These are phyloP conservation scores for Apostasia ramifera DNA, from an alignment of 106 monocot genomes.

Conservation along the genomic window DNA sequence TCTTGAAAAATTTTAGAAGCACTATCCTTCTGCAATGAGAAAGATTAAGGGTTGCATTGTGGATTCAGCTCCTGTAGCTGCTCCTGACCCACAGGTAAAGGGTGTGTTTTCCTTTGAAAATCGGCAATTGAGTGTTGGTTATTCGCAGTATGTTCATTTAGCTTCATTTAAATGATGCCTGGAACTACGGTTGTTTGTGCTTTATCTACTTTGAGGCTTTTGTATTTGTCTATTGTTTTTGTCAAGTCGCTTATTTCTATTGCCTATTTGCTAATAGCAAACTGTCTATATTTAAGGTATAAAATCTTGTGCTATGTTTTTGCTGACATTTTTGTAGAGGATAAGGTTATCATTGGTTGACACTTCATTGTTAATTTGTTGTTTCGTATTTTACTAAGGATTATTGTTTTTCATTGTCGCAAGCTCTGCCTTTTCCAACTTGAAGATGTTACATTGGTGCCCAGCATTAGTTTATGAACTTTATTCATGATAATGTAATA, in stretches of 20 bases:
- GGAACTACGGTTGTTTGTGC: not conserved
- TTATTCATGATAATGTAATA: too few relatives aligned
- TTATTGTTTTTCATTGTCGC: too few relatives aligned
- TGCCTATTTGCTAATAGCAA: not conserved
- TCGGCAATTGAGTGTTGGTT: too few relatives aligned
- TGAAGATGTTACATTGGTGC: too few relatives aligned
- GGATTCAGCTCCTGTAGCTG: constrained; percentile 91
- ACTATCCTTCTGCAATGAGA: constrained; percentile 58
- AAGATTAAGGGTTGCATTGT: constrained; percentile 87
- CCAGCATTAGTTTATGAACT: too few relatives aligned
- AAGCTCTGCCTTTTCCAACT: too few relatives aligned
- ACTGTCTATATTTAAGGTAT: not conserved
- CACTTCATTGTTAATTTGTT: too few relatives aligned
- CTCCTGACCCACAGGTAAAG: constrained; percentile 88
- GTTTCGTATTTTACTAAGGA: too few relatives aligned
- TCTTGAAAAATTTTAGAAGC: constrained; percentile 79
- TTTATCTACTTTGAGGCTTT: not conserved
- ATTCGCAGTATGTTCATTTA: not conserved
- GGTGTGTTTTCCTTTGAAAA: not conserved
- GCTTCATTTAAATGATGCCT: not conserved
- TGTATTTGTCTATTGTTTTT: not conserved
- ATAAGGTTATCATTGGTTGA: too few relatives aligned
- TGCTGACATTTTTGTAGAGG: too few relatives aligned
- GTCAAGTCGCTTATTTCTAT: too few relatives aligned
- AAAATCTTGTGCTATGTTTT: not conserved